Evolutionary conservation across 2,329 filamentous ascomycete species (phyloP), one percentile per base, ranked within the genome.

Genomic region (Coleophoma cylindrospora): DNA sequence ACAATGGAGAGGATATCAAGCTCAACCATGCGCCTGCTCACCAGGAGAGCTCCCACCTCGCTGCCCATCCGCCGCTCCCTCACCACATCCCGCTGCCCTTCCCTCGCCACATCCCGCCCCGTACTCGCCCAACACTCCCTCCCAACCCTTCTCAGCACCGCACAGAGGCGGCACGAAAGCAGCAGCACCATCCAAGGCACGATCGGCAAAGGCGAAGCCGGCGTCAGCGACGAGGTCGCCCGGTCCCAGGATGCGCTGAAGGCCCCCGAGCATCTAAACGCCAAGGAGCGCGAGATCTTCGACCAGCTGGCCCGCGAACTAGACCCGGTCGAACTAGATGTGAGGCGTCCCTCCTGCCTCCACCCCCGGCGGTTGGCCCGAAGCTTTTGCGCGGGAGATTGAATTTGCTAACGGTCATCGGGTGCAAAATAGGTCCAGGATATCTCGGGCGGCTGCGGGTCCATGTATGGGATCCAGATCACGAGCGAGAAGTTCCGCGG

Each of bases 401-500:
- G 43, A 32, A 32, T 43, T 9, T 9, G 14, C 12, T 27, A 27
- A 27, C 7, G 27, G 9, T 5, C 27, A 19, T 19, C 27, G 9
- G 6, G 15, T 8, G 2, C n/a, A 22, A 40, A 83, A 22, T 68
- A 83, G 67, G 87, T 94, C 10, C 84, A 86, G 66, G 89, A 95
- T 69, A 81, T 94, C 47, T 89, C 85, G 21, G 89, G 89, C 51
- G 89, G 89, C 32, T 95, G 89, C 70, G 89, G 89, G 10, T 88
- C 84, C 63, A 94, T 94, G 89, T 94, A 94, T 70, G 86, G 83
- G 50, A 86, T 95, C 57, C 85, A 91, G 61, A 83, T 94, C 56
- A 78, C 83, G 44, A 88, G 86, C 8, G 75, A 82, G 43, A 77
- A 75, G 61, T 95, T 95, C 69, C 75, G 76, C 48, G 89, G 88